Evolutionary conservation across 768 basidiomycete species (phyloP), one percentile per base, ranked within the genome.

Genomic region (Filobasidium wieringae): DNA sequence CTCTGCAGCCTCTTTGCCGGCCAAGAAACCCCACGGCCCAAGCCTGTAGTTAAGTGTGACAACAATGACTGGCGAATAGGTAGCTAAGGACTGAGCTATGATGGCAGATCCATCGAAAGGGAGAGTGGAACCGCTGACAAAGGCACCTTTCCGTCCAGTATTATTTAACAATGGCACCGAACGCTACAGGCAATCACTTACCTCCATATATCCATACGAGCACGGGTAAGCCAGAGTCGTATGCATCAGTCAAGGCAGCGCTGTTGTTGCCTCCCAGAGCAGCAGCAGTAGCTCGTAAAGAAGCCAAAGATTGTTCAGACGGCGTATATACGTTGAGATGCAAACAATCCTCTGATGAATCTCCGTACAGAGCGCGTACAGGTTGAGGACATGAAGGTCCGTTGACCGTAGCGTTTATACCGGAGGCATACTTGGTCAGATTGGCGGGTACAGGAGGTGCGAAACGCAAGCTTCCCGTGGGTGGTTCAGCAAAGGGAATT

Each of bases 21-120:
- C 56, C 31, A 56, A 59, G 54, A 78, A 81, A 0, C 80, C 81
- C 14, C 80, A 74, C 4, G 78, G 75, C 6, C 77, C 78, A 15
- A 81, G 63, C 34, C 81, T 74, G 62, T 82, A 81, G 64, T 81
- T 79, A 62, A 80, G 61, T 36, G 74, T 77, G 31, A 79, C 80
- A 63, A 76, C 78, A 45, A 82, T 70, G 37, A 80, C 66, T 15
- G 80, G 80, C 29, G 76, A 75, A 6, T 76, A 76, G 77, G 67
- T 37, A 17, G 57, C 53, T 14, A 57, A 39, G 29, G 63, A 66
- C 19, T 58, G 50, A n/a, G 59, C 64, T 33, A 68, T 57, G 43
- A 71, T 22, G 32, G 63, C 58, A n/a, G 62, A 59, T 47, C 57
- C 76, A 52, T 78, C 74, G 63, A 74, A 77, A 8, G 54, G 51